Conservation (phyloP, 306 rosid genomes). For the peach (Prunus persica) region Prunus_persica_NCBIv2 NC_034009.1:38233001-38233500, state of each 20-base stretch:
- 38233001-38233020: slow-evolving; percentile 37
- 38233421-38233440: slow-evolving; percentile 51
- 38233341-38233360: not conserved
- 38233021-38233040: slow-evolving; percentile 1
- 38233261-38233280: slow-evolving; percentile 68
- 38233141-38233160: no score
- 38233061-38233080: not conserved
- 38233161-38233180: no score
- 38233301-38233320: slow-evolving; percentile 77
- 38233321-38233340: slow-evolving; percentile 39
- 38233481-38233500: slow-evolving; percentile 66
- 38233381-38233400: not conserved
- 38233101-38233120: not conserved
- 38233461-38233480: slow-evolving; percentile 56
- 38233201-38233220: no score
- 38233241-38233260: slow-evolving; percentile 79
- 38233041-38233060: not conserved
- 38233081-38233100: not conserved
- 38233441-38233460: slow-evolving; percentile 60
- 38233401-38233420: slow-evolving; percentile 39
- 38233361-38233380: not conserved
- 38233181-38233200: no score
- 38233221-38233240: not conserved
- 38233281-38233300: slow-evolving; percentile 81
- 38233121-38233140: not conserved